Conservation (phyloP, 1,284 basidiomycete genomes). For the Pascua guehoae region DNA sequence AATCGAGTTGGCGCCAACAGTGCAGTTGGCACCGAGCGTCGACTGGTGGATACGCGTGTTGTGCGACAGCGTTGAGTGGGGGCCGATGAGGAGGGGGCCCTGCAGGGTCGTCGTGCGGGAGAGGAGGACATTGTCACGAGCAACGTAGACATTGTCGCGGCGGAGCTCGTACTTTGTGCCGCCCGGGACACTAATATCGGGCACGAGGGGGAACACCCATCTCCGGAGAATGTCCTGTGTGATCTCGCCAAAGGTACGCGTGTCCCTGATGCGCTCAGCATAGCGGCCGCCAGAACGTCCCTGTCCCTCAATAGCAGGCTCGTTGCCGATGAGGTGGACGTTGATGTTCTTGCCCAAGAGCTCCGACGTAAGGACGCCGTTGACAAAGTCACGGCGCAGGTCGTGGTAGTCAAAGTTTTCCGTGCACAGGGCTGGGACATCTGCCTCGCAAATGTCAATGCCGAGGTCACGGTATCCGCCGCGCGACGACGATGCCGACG, state of each 20-base stretch:
- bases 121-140: conserved; percentile 68
- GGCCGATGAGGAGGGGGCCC: conserved; percentile 41
- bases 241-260: conserved; percentile 81
- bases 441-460: conserved; percentile 53
- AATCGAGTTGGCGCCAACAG: conserved; percentile 69
- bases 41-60: conserved; percentile 52
- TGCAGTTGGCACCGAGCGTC: conserved; percentile 73
- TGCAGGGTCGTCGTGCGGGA: conserved; percentile 59
- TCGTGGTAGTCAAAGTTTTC: conserved; percentile 99
- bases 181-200: conserved; percentile 85
- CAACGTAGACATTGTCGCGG: conserved; percentile 79
- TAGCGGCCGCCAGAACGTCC: conserved; percentile 60
- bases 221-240: conserved; percentile 88
- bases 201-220: conserved; percentile 92
- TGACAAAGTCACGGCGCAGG: conserved; percentile 86
- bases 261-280: conserved; percentile 82
- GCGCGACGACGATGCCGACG: conserved; percentile 22
- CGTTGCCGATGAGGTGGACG: conserved; percentile 70
- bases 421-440: conserved; percentile 87
- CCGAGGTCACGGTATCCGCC: conserved; percentile 49
- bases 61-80: conserved; percentile 32
- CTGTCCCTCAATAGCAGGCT: conserved; percentile 12
- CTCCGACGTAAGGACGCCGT: conserved; percentile 94
- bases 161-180: conserved; percentile 75
- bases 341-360: conserved; percentile 92